phyloP scores from a whole-genome alignment of 2,329 filamentous ascomycete genomes.

The Sclerotinia glacialis region DNA sequence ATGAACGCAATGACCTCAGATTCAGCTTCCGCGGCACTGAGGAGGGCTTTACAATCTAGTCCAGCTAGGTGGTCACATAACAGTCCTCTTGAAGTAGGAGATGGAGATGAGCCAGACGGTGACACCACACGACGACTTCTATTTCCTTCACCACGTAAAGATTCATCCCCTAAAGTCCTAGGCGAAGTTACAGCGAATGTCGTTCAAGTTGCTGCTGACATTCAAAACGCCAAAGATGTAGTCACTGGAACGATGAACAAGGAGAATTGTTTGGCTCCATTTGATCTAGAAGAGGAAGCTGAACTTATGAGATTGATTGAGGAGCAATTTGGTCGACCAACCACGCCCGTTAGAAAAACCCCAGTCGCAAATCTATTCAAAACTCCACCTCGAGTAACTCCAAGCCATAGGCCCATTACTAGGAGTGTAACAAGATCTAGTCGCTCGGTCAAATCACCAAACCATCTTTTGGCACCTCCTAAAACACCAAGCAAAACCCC shows the following conservation, averaged over 20 bases:
- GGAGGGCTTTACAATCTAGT: conserved; percentile 40
- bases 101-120: conserved; percentile 49
- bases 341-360: conserved; percentile 34
- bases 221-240: conserved; percentile 35
- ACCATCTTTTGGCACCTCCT: conserved; percentile 31
- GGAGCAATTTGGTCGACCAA: conserved; percentile 37
- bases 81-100: conserved; percentile 53
- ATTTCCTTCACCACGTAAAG: conserved; percentile 73
- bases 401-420: conserved; percentile 38
- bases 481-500: conserved; percentile 36
- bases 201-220: conserved; percentile 46
- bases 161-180: conserved; percentile 59
- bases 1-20: conserved; percentile 37
- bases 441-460: conserved; percentile 35
- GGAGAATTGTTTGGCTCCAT: conserved; percentile 35
- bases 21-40: conserved; percentile 36
- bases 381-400: conserved; percentile 39
- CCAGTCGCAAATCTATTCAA: conserved; percentile 36
- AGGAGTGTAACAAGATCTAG: conserved; percentile 37
- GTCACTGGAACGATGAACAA: conserved; percentile 33
- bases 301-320: conserved; percentile 39
- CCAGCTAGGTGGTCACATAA: conserved; percentile 48
- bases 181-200: conserved; percentile 56
- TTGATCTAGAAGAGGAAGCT: conserved; percentile 31
- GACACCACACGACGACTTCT: conserved; percentile 65